A percentile compares a stretch with the other conserved stretches of the same genome.
Evolutionary conservation across 164 flowering plant species (phyloP).

Genomic region (Hamamelis virginiana): DNA sequence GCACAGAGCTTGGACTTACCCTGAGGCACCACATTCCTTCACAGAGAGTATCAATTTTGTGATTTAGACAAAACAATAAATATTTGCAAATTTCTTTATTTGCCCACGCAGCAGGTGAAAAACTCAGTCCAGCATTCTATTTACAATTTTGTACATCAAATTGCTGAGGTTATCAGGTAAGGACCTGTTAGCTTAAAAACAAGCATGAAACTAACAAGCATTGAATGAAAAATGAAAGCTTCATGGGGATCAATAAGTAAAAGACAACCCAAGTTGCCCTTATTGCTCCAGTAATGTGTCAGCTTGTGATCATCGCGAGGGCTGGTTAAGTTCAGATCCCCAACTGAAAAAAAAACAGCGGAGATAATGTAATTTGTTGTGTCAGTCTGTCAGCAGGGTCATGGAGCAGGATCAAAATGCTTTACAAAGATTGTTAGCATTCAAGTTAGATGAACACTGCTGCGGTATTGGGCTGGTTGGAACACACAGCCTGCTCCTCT

Average conservation of each 20-base stretch:
- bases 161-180: not conserved
- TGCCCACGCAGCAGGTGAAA: not conserved
- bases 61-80: not conserved
- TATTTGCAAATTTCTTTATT: not conserved
- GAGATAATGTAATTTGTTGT: conserved; percentile 11
- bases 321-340: conserved; percentile 20
- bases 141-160: conserved; percentile 28
- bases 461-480: conserved; percentile 63
- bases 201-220: not conserved
- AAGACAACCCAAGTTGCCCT: conserved; percentile 1
- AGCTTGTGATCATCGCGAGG: conserved; percentile 11
- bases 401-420: conserved; percentile 59
- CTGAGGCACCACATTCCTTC: no score
- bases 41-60: no score
- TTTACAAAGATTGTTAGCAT: conserved; percentile 77
- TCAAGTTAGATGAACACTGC: conserved; percentile 80
- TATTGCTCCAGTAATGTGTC: conserved; percentile 11
- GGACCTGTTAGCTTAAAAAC: conserved; percentile 2
- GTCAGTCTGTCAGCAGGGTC: conserved; percentile 24
- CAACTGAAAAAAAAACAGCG: conserved; percentile 22
- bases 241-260: not conserved
- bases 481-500: conserved; percentile 74
- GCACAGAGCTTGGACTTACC: no score
- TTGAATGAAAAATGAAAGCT: not conserved
- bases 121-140: conserved; percentile 9